Evolutionary conservation across 495 filamentous ascomycete genomes (phyloP), one percentile per base, ranked within the genome.

Genomic region (Chaetomium cochliodes): DNA sequence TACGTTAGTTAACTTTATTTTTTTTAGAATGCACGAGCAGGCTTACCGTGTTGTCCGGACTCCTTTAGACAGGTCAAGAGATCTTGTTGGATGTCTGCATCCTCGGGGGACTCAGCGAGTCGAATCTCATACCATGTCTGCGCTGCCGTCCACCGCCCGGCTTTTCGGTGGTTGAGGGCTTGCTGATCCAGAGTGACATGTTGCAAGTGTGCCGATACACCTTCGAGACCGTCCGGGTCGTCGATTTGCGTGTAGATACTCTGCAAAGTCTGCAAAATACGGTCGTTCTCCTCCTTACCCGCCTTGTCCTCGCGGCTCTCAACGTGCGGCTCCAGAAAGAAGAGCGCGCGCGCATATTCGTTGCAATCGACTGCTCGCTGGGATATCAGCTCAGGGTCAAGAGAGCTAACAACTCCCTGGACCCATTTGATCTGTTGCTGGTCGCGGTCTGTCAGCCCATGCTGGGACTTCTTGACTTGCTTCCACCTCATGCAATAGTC

Each of bases 111-210:
- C 65, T 93, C 87, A 8, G 87, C 88, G 44, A 96, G 83, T 64
- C 89, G 86, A 42, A 96, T 82, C 72, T 98, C 92, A 75, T 98
- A 98, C 94, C 94, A 99, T 68, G 90, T 94, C 78, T 97, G 93
- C 50, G 91, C 96, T 56, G 94, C 92, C n/a, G 91, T 90, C 94
- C 93, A 99, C 72, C 93, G 84, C n/a, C 92, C 93, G 42, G 92
- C 90, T 72, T 96, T 97, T 42, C 88, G 85, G 73, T 98, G 92
- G 67, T 93, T 92, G 58, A 97, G 80, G 41, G 96, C 86, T 69
- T 99, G 93, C 70, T 97, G 93, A 52, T 97, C 90, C 59, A 96
- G 85, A 63, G 92, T 88, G 22, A 97, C 79, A 12, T 88, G 86
- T 57, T 89, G 87, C 26, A 97, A 75, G 71, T 94, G 87, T 6